Percentiles rank a stretch among this genome's conserved stretches.
Evolutionary conservation across 768 basidiomycete species (phyloP).

Genomic region (Peribolospora kevripleyi): DNA sequence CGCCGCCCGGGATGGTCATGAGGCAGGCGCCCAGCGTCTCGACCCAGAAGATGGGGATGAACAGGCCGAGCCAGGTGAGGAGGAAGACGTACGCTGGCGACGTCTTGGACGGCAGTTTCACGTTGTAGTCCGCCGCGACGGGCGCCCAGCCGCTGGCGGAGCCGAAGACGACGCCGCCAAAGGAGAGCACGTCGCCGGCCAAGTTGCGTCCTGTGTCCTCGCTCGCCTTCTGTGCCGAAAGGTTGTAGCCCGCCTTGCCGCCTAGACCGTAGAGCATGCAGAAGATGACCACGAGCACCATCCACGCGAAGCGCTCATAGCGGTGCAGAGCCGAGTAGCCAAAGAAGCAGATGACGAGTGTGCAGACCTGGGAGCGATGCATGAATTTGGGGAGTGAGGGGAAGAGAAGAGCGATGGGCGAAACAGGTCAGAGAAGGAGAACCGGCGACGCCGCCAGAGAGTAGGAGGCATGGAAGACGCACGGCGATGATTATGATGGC

Average conservation of each 20-base stretch:
- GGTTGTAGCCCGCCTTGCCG: conserved; percentile 26
- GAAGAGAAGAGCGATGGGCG: background rate
- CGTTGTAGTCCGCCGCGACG: conserved; percentile 34
- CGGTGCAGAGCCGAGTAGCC: conserved; percentile 21
- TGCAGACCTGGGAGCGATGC: conserved; percentile 1
- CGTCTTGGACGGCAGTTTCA: conserved; percentile 27
- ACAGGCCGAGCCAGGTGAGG: conserved; percentile 24
- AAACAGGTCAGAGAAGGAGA: background rate
- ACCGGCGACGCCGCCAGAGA: background rate
- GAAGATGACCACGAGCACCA: conserved; percentile 25
- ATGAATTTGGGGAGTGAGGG: too few species aligned
- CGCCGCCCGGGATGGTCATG: conserved; percentile 26
- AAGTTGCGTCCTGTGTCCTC: conserved; percentile 27
- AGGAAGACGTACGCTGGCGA: conserved; percentile 26
- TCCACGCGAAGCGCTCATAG: conserved; percentile 37
- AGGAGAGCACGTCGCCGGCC: conserved; percentile 29
- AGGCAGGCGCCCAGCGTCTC: conserved; percentile 22
- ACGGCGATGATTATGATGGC: conserved; percentile 26
- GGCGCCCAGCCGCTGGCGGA: conserved; percentile 30
- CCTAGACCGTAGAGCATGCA: conserved; percentile 32
- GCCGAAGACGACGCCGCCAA: conserved; percentile 31
- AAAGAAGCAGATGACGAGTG: conserved; percentile 12
- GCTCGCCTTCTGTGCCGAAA: conserved; percentile 22
- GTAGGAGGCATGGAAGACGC: too few species aligned
- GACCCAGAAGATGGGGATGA: conserved; percentile 4